phyloP scores from a whole-genome alignment of 352 stramenopile species.

The Phytophthora constricta region DNA sequence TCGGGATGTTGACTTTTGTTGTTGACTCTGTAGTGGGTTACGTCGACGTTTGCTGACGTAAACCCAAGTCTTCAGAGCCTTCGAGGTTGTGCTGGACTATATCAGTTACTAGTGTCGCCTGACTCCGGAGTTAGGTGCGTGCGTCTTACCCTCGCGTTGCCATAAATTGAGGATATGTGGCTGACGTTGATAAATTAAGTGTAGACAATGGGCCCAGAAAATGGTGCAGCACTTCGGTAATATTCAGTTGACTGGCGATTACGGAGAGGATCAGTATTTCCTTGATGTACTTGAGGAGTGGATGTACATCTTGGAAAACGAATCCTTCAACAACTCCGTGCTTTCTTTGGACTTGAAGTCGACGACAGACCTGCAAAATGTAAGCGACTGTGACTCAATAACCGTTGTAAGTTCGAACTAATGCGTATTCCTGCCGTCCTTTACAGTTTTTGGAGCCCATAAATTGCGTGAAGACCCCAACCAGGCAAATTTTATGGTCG shows the following conservation, averaged over 20 bases:
- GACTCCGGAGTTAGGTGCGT: conserved; percentile 77
- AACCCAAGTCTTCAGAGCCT: conserved; percentile 55
- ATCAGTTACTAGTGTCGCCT: conserved; percentile 78
- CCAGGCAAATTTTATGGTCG: conserved; percentile 78
- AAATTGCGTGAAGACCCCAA: conserved; percentile 86
- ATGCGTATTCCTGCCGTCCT: conserved; percentile 4
- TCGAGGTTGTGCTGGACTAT: conserved; percentile 69
- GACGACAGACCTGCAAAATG: conserved; percentile 74
- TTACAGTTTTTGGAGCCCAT: conserved; percentile 70
- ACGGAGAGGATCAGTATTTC: conserved; percentile 52
- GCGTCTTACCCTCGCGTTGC: background rate
- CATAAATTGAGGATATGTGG: conserved; percentile 1
- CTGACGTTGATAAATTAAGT: conserved; percentile 4
- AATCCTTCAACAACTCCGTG: conserved; percentile 74
- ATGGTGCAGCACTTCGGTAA: conserved; percentile 63
- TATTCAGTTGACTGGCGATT: conserved; percentile 64
- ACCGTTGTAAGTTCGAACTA: background rate
- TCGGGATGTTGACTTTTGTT: conserved; percentile 4
- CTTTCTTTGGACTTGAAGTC: conserved; percentile 70
- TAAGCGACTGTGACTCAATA: conserved; percentile 31
- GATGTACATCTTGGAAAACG: conserved; percentile 88
- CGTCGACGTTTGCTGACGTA: conserved; percentile 37
- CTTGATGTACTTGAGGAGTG: conserved; percentile 85
- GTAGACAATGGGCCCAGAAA: conserved; percentile 68
- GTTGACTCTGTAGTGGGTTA: conserved; percentile 48